Evolutionary conservation across 768 basidiomycete genomes (phyloP).

Genomic region (Peribolospora baueri): DNA sequence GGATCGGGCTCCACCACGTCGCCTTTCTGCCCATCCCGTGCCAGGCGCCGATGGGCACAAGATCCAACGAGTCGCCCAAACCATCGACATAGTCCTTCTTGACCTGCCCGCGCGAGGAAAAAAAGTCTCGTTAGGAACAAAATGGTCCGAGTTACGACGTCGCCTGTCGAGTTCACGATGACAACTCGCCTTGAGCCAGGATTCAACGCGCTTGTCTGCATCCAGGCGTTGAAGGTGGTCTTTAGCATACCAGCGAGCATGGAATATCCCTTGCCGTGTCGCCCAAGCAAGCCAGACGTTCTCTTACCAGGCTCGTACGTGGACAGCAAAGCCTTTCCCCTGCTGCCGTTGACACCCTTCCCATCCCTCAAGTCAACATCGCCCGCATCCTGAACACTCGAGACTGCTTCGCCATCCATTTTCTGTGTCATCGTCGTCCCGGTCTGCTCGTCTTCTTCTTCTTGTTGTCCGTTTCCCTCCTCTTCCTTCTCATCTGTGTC

Average conservation of each 20-base stretch:
- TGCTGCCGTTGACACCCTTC: conserved; percentile 11
- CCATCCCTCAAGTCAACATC: conserved; percentile 15
- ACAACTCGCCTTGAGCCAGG: conserved; percentile 44
- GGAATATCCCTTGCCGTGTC: not conserved
- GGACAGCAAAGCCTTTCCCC: conserved; percentile 47
- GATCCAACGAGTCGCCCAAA: conserved; percentile 18
- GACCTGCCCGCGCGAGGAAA: conserved; percentile 17
- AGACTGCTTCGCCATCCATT: conserved; percentile 10
- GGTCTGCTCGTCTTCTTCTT: conserved; percentile 1
- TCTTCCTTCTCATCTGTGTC: conserved; percentile 18
- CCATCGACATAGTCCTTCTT: conserved; percentile 56
- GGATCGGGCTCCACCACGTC: conserved; percentile 74
- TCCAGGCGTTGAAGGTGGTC: not conserved
- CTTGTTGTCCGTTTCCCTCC: conserved; percentile 19
- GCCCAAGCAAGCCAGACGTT: conserved; percentile 2
- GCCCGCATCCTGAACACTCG: conserved; percentile 7
- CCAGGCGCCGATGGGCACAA: conserved; percentile 41
- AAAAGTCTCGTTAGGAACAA: not conserved
- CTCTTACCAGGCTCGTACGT: conserved; percentile 51
- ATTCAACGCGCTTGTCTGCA: conserved; percentile 52
- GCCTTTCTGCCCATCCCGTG: conserved; percentile 73
- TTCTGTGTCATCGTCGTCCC: not conserved
- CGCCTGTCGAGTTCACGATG: not conserved
- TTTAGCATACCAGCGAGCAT: not conserved
- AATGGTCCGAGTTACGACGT: too few relatives aligned